These are phyloP conservation scores for Lophium mytilinum DNA, from an alignment of 495 filamentous ascomycete species.

Conservation along the genomic window DNA sequence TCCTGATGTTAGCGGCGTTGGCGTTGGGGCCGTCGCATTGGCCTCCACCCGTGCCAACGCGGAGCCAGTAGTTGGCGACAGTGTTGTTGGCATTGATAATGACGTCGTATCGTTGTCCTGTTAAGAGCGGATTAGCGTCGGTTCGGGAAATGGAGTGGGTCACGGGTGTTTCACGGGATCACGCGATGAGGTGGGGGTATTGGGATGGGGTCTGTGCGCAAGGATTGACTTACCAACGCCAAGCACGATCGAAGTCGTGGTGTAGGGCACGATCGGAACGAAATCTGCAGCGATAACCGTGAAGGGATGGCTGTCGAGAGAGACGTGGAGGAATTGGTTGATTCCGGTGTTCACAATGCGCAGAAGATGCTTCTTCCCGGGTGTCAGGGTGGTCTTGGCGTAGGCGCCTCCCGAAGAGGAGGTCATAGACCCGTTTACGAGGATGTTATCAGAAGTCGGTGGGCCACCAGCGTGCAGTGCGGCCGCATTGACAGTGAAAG, in stretches of 20 bases:
- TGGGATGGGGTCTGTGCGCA: neutral
- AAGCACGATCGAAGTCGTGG: conserved; percentile 23
- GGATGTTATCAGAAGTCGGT: conserved; percentile 26
- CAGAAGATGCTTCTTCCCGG: conserved; percentile 34
- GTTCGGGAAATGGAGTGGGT: neutral
- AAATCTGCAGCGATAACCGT: conserved; percentile 34
- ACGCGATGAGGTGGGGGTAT: neutral
- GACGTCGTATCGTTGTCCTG: conserved; percentile 37
- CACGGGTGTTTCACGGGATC: too few relatives aligned
- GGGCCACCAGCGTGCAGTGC: conserved; percentile 13
- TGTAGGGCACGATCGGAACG: conserved; percentile 31
- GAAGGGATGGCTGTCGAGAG: conserved; percentile 28
- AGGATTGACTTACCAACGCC: conserved; percentile 22
- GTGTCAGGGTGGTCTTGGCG: conserved; percentile 20
- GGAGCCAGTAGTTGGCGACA: conserved; percentile 34
- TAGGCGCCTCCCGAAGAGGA: conserved; percentile 24
- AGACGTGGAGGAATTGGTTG: conserved; percentile 24
- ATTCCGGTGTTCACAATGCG: conserved; percentile 32
- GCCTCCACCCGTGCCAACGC: conserved; percentile 23
- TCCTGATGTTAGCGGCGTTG: conserved; percentile 22
- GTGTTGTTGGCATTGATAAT: conserved; percentile 31
- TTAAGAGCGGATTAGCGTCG: neutral
- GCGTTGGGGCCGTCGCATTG: conserved; percentile 25
- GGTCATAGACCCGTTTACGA: conserved; percentile 33
- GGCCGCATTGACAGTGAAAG: conserved; percentile 18